Evolutionary conservation across 2,329 filamentous ascomycete genomes (phyloP).

Genomic region (Venturia effusa): DNA sequence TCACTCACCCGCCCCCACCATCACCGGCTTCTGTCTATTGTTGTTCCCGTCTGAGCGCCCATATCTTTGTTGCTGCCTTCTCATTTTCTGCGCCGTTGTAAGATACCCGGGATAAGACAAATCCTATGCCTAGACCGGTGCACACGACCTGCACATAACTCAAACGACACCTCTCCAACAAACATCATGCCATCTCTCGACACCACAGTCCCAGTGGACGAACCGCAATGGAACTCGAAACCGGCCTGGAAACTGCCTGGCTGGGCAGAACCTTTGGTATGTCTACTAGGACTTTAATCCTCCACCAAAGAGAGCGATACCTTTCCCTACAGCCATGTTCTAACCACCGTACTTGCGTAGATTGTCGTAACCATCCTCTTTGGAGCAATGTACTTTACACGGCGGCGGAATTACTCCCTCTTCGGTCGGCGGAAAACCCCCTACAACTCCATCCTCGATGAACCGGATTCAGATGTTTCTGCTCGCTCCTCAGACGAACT

Average conservation of each 20-base stretch:
- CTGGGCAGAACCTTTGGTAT: constrained; percentile 30
- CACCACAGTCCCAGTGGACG: constrained; percentile 14
- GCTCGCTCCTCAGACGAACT: constrained; percentile 30
- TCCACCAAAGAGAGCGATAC: neutral
- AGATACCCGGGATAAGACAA: neutral
- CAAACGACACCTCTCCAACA: neutral
- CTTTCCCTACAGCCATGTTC: neutral
- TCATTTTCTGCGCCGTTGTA: neutral
- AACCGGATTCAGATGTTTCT: constrained; percentile 16
- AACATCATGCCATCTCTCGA: constrained; percentile 8
- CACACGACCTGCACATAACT: neutral
- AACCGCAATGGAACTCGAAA: constrained; percentile 28
- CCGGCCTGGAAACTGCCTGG: constrained; percentile 32
- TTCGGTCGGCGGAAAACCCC: constrained; percentile 20
- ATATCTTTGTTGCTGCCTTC: too few relatives aligned
- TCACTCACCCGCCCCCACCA: neutral
- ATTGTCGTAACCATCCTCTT: constrained; percentile 41
- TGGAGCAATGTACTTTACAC: constrained; percentile 37
- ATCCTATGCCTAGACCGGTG: neutral
- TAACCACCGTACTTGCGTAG: constrained; percentile 18
- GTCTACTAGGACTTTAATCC: constrained; percentile 12
- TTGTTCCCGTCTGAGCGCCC: too few relatives aligned
- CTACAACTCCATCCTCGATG: constrained; percentile 25
- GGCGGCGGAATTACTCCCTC: constrained; percentile 34
- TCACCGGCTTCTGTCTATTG: too few relatives aligned